phyloP scores from a whole-genome alignment of 352 stramenopile species.

The Phytophthora brassicae region DNA sequence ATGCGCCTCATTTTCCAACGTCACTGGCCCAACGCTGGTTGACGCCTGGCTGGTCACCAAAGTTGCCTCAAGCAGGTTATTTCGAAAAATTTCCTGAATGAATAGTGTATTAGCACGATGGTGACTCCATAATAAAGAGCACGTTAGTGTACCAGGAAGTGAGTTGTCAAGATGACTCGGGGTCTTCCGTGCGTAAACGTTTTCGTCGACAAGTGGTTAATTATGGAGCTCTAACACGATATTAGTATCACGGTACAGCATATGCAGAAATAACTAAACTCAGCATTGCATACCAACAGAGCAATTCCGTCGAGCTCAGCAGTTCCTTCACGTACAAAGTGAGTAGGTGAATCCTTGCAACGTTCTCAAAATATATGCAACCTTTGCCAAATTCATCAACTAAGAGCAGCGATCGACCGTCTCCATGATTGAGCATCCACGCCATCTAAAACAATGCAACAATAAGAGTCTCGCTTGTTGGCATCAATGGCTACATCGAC shows the following conservation, averaged over 20 bases:
- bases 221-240: constrained; percentile 29
- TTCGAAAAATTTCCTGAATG: constrained; percentile 62
- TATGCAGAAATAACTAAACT: too few species aligned
- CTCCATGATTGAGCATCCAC: constrained; percentile 79
- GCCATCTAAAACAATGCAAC: constrained; percentile 49
- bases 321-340: constrained; percentile 46
- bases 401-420: constrained; percentile 64
- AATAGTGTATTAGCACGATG: not conserved
- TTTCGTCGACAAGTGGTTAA: constrained; percentile 60
- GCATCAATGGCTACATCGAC: not conserved
- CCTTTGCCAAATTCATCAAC: constrained; percentile 90
- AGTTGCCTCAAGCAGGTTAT: constrained; percentile 36
- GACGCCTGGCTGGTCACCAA: constrained; percentile 13
- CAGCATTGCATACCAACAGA: constrained; percentile 50
- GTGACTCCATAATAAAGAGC: too few species aligned
- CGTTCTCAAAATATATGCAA: constrained; percentile 8
- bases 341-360: not conserved
- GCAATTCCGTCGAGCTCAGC: constrained; percentile 73
- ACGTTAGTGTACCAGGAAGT: constrained; percentile 60
- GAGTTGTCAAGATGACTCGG: constrained; percentile 76
- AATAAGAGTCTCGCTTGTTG: not conserved
- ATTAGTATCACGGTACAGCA: too few species aligned
- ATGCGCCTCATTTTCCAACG: constrained; percentile 8
- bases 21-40: constrained; percentile 4
- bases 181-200: constrained; percentile 33